These are phyloP conservation scores for Pulveroboletus sp. DNA, from an alignment of 768 basidiomycete genomes.

Conservation along the genomic window DNA sequence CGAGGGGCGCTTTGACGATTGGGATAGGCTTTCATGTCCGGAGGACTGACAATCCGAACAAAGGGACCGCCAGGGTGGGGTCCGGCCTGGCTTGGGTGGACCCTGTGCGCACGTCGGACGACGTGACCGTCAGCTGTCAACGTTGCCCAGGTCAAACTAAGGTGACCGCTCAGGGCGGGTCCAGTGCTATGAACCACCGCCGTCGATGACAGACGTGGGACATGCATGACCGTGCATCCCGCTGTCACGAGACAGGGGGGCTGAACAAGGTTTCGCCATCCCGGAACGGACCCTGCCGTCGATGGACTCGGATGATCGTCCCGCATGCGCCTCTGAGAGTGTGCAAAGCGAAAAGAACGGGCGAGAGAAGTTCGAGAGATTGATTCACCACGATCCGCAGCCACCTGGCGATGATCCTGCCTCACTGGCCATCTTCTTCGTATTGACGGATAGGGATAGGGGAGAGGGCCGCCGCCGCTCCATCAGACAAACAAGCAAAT, in stretches of 20 bases:
- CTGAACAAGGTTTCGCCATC: not conserved
- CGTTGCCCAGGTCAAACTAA: too few relatives aligned
- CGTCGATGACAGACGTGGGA: not conserved
- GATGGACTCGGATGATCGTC: not conserved
- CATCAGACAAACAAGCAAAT: slow-evolving; percentile 1
- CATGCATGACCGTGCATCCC: too few relatives aligned
- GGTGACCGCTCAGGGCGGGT: not conserved
- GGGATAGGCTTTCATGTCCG: not conserved
- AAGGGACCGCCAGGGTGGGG: not conserved
- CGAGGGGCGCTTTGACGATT: not conserved
- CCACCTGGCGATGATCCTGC: not conserved
- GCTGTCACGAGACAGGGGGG: too few relatives aligned
- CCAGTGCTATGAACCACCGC: too few relatives aligned
- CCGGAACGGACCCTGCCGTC: not conserved
- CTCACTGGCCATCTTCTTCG: not conserved
- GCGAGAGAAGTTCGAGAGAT: not conserved
- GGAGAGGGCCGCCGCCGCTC: slow-evolving; percentile 5
- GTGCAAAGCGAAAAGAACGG: not conserved
- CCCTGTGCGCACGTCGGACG: not conserved
- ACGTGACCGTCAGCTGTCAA: too few relatives aligned
- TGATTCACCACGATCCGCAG: not conserved
- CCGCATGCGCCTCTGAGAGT: not conserved
- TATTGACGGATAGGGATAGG: slow-evolving; percentile 9
- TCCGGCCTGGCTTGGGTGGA: not conserved
- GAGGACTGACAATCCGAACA: not conserved